Conservation (phyloP, 2,329 filamentous ascomycete species). For the Fusarium neocosmosporiellum region DNA sequence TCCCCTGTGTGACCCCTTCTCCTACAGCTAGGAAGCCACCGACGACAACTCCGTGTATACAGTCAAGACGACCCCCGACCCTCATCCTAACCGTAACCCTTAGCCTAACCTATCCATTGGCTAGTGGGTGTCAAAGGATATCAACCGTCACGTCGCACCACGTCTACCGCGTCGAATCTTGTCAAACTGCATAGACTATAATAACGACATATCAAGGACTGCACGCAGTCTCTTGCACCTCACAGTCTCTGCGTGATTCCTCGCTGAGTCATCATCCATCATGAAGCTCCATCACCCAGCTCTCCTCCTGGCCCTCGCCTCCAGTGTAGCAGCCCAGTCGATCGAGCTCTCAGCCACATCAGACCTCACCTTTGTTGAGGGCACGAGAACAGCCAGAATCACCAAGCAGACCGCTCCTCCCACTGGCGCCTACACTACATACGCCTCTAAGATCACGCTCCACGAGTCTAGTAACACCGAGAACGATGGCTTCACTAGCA, state of each 20-base stretch:
- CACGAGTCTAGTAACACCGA: conserved; percentile 23
- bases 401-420: conserved; percentile 50
- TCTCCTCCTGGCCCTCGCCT: conserved; percentile 39
- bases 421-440: conserved; percentile 42
- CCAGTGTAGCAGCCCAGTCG: conserved; percentile 40
- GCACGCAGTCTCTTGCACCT: neutral
- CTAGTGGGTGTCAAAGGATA: no score
- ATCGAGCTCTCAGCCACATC: conserved; percentile 48
- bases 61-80: no score
- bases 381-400: conserved; percentile 51
- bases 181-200: neutral
- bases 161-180: neutral
- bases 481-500: conserved; percentile 50
- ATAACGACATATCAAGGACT: neutral
- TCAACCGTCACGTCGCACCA: neutral
- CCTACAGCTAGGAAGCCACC: neutral
- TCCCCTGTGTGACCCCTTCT: neutral
- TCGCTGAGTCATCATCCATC: neutral
- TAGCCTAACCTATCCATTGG: no score
- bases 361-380: conserved; percentile 51
- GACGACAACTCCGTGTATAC: no score
- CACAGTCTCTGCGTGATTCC: neutral
- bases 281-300: conserved; percentile 42
- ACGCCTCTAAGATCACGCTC: conserved; percentile 42
- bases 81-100: no score